A percentile compares a stretch with the other conserved stretches of the same genome.
Conservation (phyloP, 2,329 filamentous ascomycete species). For the Mycosphaerelloides madeirae region DNA sequence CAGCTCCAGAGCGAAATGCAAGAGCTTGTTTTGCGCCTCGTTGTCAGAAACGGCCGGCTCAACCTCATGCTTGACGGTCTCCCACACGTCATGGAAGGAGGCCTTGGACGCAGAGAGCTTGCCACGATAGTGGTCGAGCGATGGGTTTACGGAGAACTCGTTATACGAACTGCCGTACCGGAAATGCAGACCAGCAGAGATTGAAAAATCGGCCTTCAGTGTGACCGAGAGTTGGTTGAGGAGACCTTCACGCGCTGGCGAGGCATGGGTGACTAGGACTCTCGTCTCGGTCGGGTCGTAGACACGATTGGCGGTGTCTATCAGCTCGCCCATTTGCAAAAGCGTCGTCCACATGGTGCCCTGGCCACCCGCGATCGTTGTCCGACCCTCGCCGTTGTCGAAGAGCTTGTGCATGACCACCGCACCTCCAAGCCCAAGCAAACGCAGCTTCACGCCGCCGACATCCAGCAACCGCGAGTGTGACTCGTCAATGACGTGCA, state of each 20-base stretch:
- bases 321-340: constrained; percentile 94
- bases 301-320: constrained; percentile 95
- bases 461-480: constrained; percentile 92
- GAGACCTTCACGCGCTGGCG: constrained; percentile 90
- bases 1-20: constrained; percentile 85
- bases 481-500: constrained; percentile 97
- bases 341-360: constrained; percentile 99
- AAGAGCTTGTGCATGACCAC: constrained; percentile 99
- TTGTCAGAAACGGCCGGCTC: constrained; percentile 92
- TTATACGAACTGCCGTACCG: constrained; percentile 99
- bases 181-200: constrained; percentile 96
- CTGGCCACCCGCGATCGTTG: constrained; percentile 95
- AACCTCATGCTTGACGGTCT: constrained; percentile 94
- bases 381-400: constrained; percentile 95
- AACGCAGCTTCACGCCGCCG: constrained; percentile 89
- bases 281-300: constrained; percentile 98
- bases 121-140: constrained; percentile 94
- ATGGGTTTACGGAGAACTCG: constrained; percentile 98
- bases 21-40: constrained; percentile 84
- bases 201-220: constrained; percentile 95
- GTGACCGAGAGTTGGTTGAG: constrained; percentile 96
- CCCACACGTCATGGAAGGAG: constrained; percentile 99
- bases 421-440: constrained; percentile 88
- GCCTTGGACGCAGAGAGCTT: constrained; percentile 97
- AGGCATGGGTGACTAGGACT: constrained; percentile 94